A percentile compares a stretch with the other conserved stretches of the same genome.
Conservation (phyloP, 352 stramenopile genomes). For the Thraustotheca clavata region DNA sequence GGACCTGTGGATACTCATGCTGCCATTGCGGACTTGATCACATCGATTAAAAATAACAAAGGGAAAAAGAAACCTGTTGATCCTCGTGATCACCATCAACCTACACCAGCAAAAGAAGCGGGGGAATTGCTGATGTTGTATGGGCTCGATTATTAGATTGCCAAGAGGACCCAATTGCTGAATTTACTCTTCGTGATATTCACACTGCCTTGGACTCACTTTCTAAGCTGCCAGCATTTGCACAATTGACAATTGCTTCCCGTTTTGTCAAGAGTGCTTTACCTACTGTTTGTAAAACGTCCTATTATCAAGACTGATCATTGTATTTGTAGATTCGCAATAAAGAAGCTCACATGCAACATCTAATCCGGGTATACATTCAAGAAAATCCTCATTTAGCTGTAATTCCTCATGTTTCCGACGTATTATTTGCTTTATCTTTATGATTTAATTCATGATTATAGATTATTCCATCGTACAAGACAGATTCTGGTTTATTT, state of each 20-base stretch:
- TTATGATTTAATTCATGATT: not conserved
- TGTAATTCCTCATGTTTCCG: constrained; percentile 37
- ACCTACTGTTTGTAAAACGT: not conserved
- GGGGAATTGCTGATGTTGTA: constrained; percentile 34
- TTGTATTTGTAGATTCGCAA: constrained; percentile 50
- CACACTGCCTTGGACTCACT: constrained; percentile 62
- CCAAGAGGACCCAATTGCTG: constrained; percentile 31
- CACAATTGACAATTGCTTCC: constrained; percentile 58
- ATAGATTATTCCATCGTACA: constrained; percentile 2
- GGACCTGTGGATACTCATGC: constrained; percentile 5
- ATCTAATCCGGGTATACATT: constrained; percentile 60
- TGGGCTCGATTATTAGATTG: constrained; percentile 77
- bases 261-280: constrained; percentile 45
- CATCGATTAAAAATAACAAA: constrained; percentile 1
- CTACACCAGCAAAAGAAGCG: not conserved
- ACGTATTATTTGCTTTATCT: constrained; percentile 31
- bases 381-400: constrained; percentile 59
- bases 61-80: not conserved
- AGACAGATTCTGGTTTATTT: constrained; percentile 43
- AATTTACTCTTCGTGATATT: constrained; percentile 64
- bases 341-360: constrained; percentile 72
- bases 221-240: constrained; percentile 59
- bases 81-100: too few relatives aligned
- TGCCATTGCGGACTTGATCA: constrained; percentile 14
- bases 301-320: not conserved